phyloP scores from a whole-genome alignment of 306 rosid species.

The Begonia peltatifolia region DNA sequence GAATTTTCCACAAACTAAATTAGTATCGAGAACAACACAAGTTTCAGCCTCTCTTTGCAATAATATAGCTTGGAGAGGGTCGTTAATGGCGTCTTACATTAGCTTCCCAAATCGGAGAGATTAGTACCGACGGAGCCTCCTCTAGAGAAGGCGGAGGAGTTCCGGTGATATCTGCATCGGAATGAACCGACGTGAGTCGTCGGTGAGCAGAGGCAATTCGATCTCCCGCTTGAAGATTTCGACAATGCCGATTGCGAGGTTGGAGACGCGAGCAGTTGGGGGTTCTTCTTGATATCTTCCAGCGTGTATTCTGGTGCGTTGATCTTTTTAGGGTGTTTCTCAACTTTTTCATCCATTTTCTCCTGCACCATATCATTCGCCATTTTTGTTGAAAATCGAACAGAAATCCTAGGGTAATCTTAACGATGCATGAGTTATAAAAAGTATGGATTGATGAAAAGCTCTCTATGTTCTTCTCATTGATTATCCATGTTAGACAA shows the following conservation, averaged over 20 bases:
- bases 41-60: too few relatives aligned
- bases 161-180: conserved; percentile 52
- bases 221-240: conserved; percentile 21
- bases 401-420: neutral
- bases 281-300: conserved; percentile 22
- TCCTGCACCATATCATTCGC: neutral
- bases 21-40: too few relatives aligned
- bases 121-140: conserved; percentile 46
- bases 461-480: neutral
- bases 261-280: conserved; percentile 28
- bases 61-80: too few relatives aligned
- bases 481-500: too few relatives aligned
- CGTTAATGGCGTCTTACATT: too few relatives aligned
- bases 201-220: conserved; percentile 68
- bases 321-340: conserved; percentile 18
- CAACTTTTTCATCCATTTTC: conserved; percentile 27
- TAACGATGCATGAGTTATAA: neutral
- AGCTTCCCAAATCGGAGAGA: conserved; percentile 22
- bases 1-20: too few relatives aligned
- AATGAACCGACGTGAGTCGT: conserved; percentile 77
- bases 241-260: neutral
- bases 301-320: conserved; percentile 20
- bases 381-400: neutral
- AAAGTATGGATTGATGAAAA: neutral
- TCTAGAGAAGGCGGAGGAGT: conserved; percentile 7